Percentiles rank a stretch among this genome's conserved stretches.
phyloP scores from a whole-genome alignment of 108 stramenopile genomes.

The Cyclostephanos invisitatus region DNA sequence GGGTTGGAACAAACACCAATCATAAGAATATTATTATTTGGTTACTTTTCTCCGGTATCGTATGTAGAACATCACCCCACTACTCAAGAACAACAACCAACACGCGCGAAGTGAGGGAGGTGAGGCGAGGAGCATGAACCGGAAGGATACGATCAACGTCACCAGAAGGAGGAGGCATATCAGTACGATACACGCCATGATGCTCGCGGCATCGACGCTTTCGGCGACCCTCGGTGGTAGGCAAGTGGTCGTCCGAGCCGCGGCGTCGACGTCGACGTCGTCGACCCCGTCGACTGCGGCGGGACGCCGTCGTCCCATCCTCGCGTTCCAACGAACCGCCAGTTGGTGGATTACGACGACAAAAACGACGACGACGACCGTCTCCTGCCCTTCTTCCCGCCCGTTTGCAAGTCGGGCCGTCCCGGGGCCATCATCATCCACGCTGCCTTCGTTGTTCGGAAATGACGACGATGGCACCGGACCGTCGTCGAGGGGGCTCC shows the following conservation, averaged over 20 bases:
- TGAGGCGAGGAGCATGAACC: slow-evolving; percentile 2
- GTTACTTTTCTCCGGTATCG: too few species aligned
- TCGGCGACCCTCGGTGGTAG: slow-evolving; percentile 12
- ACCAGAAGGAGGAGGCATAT: neutral
- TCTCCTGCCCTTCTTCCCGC: too few species aligned
- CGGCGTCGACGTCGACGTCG: too few species aligned
- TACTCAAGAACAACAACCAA: neutral
- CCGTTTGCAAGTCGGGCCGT: neutral
- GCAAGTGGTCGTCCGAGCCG: neutral
- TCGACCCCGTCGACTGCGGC: neutral
- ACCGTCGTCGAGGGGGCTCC: slow-evolving; percentile 13
- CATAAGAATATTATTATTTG: too few species aligned
- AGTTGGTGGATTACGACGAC: neutral
- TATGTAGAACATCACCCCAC: too few species aligned
- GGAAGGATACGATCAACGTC: neutral
- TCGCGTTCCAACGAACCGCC: neutral
- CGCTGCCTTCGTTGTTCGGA: neutral
- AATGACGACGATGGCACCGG: too few species aligned
- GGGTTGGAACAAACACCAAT: too few species aligned
- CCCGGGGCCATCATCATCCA: neutral
- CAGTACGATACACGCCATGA: slow-evolving; percentile 15
- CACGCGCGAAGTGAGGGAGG: neutral
- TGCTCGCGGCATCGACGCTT: slow-evolving; percentile 26
- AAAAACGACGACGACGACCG: too few species aligned
- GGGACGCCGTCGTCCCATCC: neutral